Conservation (phyloP, 1,284 basidiomycete species). For the Sphaerobolus stellatus region DNA sequence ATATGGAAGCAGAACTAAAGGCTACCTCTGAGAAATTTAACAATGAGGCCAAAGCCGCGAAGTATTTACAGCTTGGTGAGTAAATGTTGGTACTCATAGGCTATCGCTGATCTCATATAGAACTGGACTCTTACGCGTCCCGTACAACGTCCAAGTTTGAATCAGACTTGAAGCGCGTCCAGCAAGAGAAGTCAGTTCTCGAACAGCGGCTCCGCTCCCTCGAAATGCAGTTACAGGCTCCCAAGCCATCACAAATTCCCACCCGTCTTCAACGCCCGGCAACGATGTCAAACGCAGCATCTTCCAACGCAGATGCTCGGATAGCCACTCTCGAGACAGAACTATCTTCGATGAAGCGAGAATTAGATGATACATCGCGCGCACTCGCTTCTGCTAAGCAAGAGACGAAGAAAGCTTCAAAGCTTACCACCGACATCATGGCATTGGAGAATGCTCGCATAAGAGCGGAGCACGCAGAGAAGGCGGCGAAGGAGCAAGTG, state of each 20-base stretch:
- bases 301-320: constrained; percentile 1
- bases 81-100: not conserved
- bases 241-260: constrained; percentile 23
- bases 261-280: constrained; percentile 5
- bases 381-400: constrained; percentile 1
- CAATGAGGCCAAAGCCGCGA: constrained; percentile 46
- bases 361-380: constrained; percentile 1
- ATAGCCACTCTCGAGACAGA: constrained; percentile 3
- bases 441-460: constrained; percentile 59
- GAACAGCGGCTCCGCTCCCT: constrained; percentile 57
- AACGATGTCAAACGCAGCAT: not conserved
- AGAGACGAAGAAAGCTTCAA: constrained; percentile 43
- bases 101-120: not conserved
- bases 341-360: constrained; percentile 6
- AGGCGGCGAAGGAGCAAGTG: constrained; percentile 44
- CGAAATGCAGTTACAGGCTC: constrained; percentile 42
- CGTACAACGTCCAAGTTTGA: constrained; percentile 8
- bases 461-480: constrained; percentile 48
- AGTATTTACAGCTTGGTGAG: constrained; percentile 46
- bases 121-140: constrained; percentile 14
- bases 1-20: constrained; percentile 49
- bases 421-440: constrained; percentile 47
- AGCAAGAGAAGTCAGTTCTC: constrained; percentile 54
- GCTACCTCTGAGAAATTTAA: constrained; percentile 51
- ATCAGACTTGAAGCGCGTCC: constrained; percentile 27